Base-by-base conservation (phyloP, 108 stramenopile genomes). In the Epithemia pelagica region DNA sequence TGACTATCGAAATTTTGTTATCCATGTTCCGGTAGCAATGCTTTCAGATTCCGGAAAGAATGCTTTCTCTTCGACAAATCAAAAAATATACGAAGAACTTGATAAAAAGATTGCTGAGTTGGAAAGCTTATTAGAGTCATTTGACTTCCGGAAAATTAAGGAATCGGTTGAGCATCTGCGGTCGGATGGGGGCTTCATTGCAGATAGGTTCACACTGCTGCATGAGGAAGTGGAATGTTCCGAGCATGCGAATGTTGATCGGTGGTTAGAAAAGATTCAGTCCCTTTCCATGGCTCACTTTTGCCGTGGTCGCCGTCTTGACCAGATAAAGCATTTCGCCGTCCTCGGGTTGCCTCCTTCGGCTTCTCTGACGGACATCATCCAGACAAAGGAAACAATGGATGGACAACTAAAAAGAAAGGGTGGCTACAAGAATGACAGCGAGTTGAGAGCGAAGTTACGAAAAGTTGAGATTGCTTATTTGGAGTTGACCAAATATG, bases 271-370 rank as follows among this genome's bases (percentile, higher is more conserved):
- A 3, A 55, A 68, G 33, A 73, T 85, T 29, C 32, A 56, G 18
- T 53, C 61, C 10, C 30, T 80, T 18, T 76, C 75, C 58, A 67
- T 58, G 54, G 56, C 69, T 46, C 58, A 80, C 58, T 85, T 79
- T 52, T 59, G 62, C 26, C 53, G 24, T 58, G 81, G 79, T 0
- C 72, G 84, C 19, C 68, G 78, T 32, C 72, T 82, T 5, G 29
- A 68, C 25, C 72, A 75, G n/a, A 66, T 85, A 1, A 79, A 75
- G 57, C 69, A 71, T 31, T 85, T 63, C 70, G 76, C 66, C 25
- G 52, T 68, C 3, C 78, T 82, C 1, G 78, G 77, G 10, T 58
- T 85, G 18, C 31, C 32, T 52, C 84, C 84, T 52, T 80, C 78
- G 46, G 69, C 84, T 29, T 54, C 71, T 25, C 26, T 62, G 61